Percentiles rank a stretch among this genome's conserved stretches.
phyloP scores from a whole-genome alignment of 1,284 basidiomycete genomes.

The Apiotrichum brassicae region DNA sequence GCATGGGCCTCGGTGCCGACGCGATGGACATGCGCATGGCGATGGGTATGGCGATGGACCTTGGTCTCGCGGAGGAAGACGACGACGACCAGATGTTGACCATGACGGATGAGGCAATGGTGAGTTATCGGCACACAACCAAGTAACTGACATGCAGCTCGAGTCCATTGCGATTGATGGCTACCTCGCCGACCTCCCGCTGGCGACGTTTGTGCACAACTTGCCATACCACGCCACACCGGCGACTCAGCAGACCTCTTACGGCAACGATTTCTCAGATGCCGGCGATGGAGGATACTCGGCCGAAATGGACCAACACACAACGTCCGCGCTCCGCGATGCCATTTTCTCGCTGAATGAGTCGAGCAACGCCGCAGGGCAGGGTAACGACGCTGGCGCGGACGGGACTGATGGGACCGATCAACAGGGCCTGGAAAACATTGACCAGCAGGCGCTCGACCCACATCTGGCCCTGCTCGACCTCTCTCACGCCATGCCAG shows the following conservation, averaged over 20 bases:
- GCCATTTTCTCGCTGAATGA: conserved; percentile 46
- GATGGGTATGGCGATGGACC: conserved; percentile 44
- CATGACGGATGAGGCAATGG: conserved; percentile 44
- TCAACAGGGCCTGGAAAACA: conserved; percentile 20
- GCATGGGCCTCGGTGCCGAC: conserved; percentile 23
- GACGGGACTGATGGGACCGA: conserved; percentile 25
- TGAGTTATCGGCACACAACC: conserved; percentile 15
- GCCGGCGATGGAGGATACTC: conserved; percentile 28
- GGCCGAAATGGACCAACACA: conserved; percentile 44
- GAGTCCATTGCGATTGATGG: conserved; percentile 45
- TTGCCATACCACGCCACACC: conserved; percentile 31
- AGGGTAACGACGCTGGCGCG: conserved; percentile 16
- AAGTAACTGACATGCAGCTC: conserved; percentile 26
- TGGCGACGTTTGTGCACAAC: conserved; percentile 42
- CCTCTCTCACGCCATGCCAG: conserved; percentile 33
- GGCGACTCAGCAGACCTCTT: conserved; percentile 15
- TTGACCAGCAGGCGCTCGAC: conserved; percentile 23
- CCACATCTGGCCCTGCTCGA: conserved; percentile 43
- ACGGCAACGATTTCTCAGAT: conserved; percentile 28
- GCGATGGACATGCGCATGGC: conserved; percentile 42
- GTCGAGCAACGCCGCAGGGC: conserved; percentile 21
- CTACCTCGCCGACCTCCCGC: conserved; percentile 44
- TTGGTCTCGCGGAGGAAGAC: conserved; percentile 38
- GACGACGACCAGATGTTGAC: conserved; percentile 39
- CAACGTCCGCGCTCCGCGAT: conserved; percentile 43